Base-by-base conservation (phyloP, 2,329 filamentous ascomycete species). In the Fusarium pilosicola region DNA sequence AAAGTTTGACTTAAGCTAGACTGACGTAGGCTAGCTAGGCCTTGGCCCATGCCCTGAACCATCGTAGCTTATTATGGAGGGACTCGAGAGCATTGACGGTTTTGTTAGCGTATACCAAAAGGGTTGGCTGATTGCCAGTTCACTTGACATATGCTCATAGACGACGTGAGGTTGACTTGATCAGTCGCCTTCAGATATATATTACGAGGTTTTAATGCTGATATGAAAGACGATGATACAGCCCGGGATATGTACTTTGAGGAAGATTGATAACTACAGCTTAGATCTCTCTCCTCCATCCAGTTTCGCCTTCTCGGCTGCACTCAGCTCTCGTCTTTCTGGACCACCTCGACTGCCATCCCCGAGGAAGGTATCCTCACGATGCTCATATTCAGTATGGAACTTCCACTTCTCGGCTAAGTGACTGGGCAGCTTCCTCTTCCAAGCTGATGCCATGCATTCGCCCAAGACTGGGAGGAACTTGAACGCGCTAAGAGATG, bases 331-430 rank as follows among this genome's bases (percentile, higher is more conserved):
- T 24, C 69, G 55, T 30, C 70, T 64, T 9, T 48, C 64, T 20
- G 73, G 73, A 1, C 73, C 73, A 4, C 72, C 73, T 22, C 73
- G 66, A 20, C 73, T 75, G 7, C 73, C 73, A 41, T 75, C 72
- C 9, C 73, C 73, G 7, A 70, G 9, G 22, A 75, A 75, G 6
- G 62, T 60, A 49, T 73, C 67, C 17, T 49, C 7, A 4, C 62
- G 61, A 38, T 65, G 30, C 55, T 71, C 46, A 30, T 73, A 73
- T 20, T 73, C 66, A 15, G 56, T 62, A 22, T 69, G 65, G 12
- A 75, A 73, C 5, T 52, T 58, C 73, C 73, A 75, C 26, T 74
- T 75, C 14, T 75, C 22, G 5, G 63, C 26, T 12, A 75, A 36
- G 12, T 64, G 41, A 20, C 45, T 34, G 2, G 72, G 72, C 0